Base-by-base conservation (phyloP, 2,329 filamentous ascomycete genomes). In the Cryoendolithus antarcticus region DNA sequence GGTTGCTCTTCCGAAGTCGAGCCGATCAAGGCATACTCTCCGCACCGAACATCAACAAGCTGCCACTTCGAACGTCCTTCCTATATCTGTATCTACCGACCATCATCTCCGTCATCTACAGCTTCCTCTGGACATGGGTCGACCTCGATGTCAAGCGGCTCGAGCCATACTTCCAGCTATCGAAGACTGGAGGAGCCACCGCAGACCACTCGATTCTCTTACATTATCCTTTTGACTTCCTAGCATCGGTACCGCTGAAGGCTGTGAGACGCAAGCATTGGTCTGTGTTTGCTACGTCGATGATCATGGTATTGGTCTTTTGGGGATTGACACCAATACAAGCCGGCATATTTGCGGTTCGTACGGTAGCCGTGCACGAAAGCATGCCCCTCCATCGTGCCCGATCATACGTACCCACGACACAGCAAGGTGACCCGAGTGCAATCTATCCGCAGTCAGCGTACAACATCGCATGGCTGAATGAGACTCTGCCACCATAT, bases 141-240 rank as follows among this genome's bases (percentile, higher is more conserved):
- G 75, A 80, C 37, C 51, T 79, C 0, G 72, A 80, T 29, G 58
- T 65, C 0, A 75, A 76, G 42, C 48, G 76, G 0, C 58, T 79
- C 33, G 74, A 80, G 28, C 75, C 75, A 0, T 80, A 69, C 61
- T 67, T 75, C 8, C 71, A 77, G 13, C 39, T 80, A 1, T 75
- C 72, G 0, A 67, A 63, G 7, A 9, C 47, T 0, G 46, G 51
- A 0, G 74, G 74, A 0, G 69, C 69, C 0, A 47, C 46, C 0
- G 71, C 62, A 0, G 53, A 59, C 4, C 48, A 70, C 1, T 74
- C 71, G 0, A 10, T 80, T 0, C 55, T 75, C 0, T 35, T 80
- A 0, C 61, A 67, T 0, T 80, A 80, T 30, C 74, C 74, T 0
- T 67, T 67, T 41, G 62, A 69, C 32, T 65, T 68, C 41, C 35